These are phyloP conservation scores for Paspalum vaginatum DNA, from an alignment of 176 grass and related monocot species.

Conservation along the genomic window DNA sequence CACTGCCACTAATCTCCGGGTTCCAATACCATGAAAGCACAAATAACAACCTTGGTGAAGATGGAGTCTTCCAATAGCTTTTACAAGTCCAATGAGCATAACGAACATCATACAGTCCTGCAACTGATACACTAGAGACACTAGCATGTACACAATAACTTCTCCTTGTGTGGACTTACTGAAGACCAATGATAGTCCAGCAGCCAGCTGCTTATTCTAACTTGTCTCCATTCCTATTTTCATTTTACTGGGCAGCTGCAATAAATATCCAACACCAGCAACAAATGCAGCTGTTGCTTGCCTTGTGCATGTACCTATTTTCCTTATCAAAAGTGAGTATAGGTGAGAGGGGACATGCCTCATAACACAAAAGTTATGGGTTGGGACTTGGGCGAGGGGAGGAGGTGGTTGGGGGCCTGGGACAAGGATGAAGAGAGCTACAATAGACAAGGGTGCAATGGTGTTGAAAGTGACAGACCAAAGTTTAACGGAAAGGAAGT, in stretches of 20 bases:
- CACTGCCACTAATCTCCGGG: neutral
- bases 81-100: neutral
- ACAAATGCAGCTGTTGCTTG: neutral
- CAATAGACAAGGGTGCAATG: neutral
- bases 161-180: neutral
- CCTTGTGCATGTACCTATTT: neutral
- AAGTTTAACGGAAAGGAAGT: neutral
- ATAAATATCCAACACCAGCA: neutral
- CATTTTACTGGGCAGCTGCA: neutral
- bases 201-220: neutral
- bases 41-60: neutral
- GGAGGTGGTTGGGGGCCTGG: neutral
- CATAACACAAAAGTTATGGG: neutral
- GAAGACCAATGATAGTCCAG: neutral
- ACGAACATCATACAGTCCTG: neutral
- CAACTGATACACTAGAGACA: neutral
- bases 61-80: neutral
- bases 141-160: neutral
- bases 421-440: neutral
- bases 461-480: neutral
- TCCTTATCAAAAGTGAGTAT: neutral
- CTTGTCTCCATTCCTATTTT: neutral
- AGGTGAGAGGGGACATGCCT: neutral
- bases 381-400: neutral
- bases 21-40: neutral